Evolutionary conservation across 1,284 basidiomycete species (phyloP), one percentile per base, ranked within the genome.

Genomic region (Coniferiporia weirii): DNA sequence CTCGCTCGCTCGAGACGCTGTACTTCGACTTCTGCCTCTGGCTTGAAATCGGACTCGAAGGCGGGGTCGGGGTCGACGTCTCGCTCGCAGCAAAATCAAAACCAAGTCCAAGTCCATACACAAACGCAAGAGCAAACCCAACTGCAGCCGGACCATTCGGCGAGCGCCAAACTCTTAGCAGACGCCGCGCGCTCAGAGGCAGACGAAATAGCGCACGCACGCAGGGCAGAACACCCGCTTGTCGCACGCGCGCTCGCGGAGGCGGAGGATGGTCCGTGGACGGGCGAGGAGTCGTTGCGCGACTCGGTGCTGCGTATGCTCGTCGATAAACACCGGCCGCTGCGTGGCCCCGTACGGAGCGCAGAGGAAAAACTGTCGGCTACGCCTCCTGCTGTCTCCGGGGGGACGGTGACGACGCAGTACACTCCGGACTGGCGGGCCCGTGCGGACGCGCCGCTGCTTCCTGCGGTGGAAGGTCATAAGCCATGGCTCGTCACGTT

Each of bases 281-380:
- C 80, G 1, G 90, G 89, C 1, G 89, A 93, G 13, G 91, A 93
- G 70, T 76, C 78, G 1, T 76, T 83, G 2, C 75, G 83, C 59
- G 88, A 92, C 73, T 80, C 87, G 0, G 88, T 93, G 0, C 76
- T 93, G 19, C 81, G 90, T 22, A 93, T 94, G 91, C 80, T 93
- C 3, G 79, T 92, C 45, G 91, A 93, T 75, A 91, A 91, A 66
- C 85, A 93, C 74, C 91, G 89, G 71, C 89, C 91, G 4, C 72
- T 91, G 34, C 79, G 89, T 12, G 81, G 76, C 10, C 84, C 83
- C 6, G 68, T 90, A 36, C 74, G 79, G 62, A 79, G 83, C 2
- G 87, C 90, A 8, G 90, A 93, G 59, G 79, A 91, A 70, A 91
- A 88, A 70, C 73, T 93, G 62, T 85, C 82, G 69, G 72, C 76